Evolutionary conservation across 2,329 filamentous ascomycete species (phyloP), one percentile per base, ranked within the genome.

Genomic region (Calonectria pseudoturangicola): DNA sequence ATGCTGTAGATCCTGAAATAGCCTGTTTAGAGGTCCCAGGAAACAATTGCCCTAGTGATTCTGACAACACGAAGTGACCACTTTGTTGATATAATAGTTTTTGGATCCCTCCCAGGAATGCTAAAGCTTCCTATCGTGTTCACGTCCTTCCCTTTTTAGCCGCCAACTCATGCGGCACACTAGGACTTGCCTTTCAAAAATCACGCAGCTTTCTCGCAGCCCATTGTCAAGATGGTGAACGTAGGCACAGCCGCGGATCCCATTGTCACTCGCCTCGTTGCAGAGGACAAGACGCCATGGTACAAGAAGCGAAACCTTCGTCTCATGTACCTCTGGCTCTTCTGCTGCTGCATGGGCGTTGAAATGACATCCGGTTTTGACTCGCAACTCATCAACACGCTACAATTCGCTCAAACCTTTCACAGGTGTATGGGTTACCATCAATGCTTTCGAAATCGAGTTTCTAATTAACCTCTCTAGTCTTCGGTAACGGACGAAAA

Each of bases 361-460:
- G 66, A 68, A 15, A 68, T 68, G 66, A 68, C 54, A 30, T 62
- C 66, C 13, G 66, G 66, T 4, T 68, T 62, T 9, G 66, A 68
- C 58, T 88, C 86, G 4, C 88, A 82, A 68, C 74, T 82, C n/a
- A 82, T 82, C 77, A 86, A 86, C 74, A 85, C 84, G 0, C 78
- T 86, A 1, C 85, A 86, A 70, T 84, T 86, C 71, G 81, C 83
- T 27, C 77, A 79, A 47, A 76, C 80, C 6, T 86, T 84, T 80
- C 81, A 84, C 60, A 76, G 81, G n/a, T 86, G 84, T 83, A 77
- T 0, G 77, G 15, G 10, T n/a, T 1, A 5, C 9, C 15, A 63
- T 47, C 16, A 63, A 13, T 16, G 10, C 16, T 8, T 41, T 4
- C 10, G n/a, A 9, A 4, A 4, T 1, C 4, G 15, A 3, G 2